phyloP scores from a whole-genome alignment of 2,329 filamentous ascomycete genomes.

The Diaporthe sp. region DNA sequence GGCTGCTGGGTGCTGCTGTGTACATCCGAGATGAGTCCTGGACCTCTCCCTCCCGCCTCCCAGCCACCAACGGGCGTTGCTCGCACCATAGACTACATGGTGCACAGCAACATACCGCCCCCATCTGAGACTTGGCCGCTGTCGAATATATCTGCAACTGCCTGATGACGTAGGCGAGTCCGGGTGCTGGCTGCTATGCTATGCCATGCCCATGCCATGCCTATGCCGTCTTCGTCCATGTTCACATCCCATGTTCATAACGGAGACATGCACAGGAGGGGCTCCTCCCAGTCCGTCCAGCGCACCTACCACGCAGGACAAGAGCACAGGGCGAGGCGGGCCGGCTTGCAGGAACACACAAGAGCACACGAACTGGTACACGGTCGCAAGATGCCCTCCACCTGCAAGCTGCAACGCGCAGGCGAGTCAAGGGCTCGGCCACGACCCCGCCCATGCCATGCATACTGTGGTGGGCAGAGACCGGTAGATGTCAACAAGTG shows the following conservation, averaged over 20 bases:
- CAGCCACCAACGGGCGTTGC: constrained; percentile 22
- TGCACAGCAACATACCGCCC: neutral
- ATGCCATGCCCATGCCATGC: neutral
- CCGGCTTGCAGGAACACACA: neutral
- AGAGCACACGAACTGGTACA: neutral
- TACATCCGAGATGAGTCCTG: constrained; percentile 2
- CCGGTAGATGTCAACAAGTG: neutral
- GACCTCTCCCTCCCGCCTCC: neutral
- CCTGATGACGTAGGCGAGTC: constrained; percentile 12
- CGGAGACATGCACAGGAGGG: neutral
- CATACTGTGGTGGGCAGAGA: neutral
- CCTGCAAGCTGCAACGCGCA: constrained; percentile 2
- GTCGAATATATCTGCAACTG: neutral
- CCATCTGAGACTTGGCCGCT: constrained; percentile 13
- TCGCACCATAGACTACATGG: neutral
- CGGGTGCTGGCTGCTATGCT: neutral
- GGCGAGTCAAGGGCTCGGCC: constrained; percentile 24
- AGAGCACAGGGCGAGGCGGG: neutral
- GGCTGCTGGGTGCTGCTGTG: neutral
- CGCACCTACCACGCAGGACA: neutral
- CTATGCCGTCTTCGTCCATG: neutral
- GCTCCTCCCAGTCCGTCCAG: neutral
- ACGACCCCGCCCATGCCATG: constrained; percentile 14
- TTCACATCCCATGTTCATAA: neutral
- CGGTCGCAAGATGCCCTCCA: neutral